Evolutionary conservation across 495 filamentous ascomycete genomes (phyloP).

Genomic region (Friedmanniomyces simplex): DNA sequence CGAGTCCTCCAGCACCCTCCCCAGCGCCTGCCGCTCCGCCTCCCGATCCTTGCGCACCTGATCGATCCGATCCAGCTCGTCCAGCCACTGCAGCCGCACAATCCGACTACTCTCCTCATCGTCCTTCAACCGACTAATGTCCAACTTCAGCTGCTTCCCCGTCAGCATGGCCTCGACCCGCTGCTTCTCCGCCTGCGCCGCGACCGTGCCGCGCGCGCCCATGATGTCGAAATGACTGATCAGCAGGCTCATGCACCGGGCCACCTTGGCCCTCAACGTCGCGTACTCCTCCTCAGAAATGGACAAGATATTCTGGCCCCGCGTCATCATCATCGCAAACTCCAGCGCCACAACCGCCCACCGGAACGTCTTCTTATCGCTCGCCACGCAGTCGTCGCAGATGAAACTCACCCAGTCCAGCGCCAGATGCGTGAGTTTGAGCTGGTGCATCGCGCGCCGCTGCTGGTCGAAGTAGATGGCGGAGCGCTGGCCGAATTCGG

Average conservation of each 20-base stretch:
- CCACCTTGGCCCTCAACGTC: conserved; percentile 71
- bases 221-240: conserved; percentile 99
- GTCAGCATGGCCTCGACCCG: conserved; percentile 59
- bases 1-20: conserved; percentile 80
- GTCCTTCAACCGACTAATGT: conserved; percentile 64
- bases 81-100: conserved; percentile 61
- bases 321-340: conserved; percentile 94
- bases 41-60: conserved; percentile 64
- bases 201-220: conserved; percentile 84
- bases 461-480: conserved; percentile 89
- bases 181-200: conserved; percentile 82
- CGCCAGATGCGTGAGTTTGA: conserved; percentile 82
- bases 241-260: conserved; percentile 92
- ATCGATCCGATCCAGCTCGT: conserved; percentile 64
- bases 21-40: conserved; percentile 80
- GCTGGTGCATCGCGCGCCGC: conserved; percentile 87
- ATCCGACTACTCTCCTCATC: conserved; percentile 72
- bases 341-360: conserved; percentile 94
- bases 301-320: conserved; percentile 77
- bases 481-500: conserved; percentile 92
- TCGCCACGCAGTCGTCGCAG: conserved; percentile 89
- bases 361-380: conserved; percentile 91
- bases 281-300: conserved; percentile 81
- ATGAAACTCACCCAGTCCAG: conserved; percentile 97
- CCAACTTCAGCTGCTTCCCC: conserved; percentile 62